These are phyloP conservation scores for Saussurea involucrata DNA, from an alignment of 129 eudicot genomes.

Conservation along the genomic window DNA sequence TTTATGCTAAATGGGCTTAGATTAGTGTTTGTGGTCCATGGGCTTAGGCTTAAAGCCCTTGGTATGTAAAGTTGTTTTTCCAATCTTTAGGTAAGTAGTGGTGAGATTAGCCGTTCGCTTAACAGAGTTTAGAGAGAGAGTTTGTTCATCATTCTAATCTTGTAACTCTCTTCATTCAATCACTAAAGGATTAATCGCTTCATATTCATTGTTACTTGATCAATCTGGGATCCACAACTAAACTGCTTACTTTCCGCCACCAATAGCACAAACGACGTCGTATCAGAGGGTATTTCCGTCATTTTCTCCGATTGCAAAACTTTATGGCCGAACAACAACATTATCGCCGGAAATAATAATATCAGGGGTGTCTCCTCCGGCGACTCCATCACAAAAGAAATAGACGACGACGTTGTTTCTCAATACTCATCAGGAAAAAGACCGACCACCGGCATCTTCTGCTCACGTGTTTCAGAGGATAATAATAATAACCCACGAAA, in stretches of 20 bases:
- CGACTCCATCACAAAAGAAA: conserved; percentile 24
- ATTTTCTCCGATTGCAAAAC: conserved; percentile 13
- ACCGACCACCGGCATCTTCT: background rate
- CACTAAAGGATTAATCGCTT: too few relatives aligned
- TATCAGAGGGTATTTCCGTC: conserved; percentile 45
- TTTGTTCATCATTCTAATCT: too few relatives aligned
- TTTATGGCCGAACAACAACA: conserved; percentile 24
- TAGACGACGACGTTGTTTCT: conserved; percentile 27
- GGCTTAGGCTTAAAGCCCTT: too few relatives aligned
- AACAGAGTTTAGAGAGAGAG: too few relatives aligned
- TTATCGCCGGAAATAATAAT: conserved; percentile 16
- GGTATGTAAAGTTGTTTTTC: too few relatives aligned
- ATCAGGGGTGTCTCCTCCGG: conserved; percentile 29
- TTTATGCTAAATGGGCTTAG: too few relatives aligned
- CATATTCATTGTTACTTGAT: too few relatives aligned
- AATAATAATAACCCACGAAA: conserved; percentile 22
- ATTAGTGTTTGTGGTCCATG: too few relatives aligned
- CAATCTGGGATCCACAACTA: too few relatives aligned
- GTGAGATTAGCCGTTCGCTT: too few relatives aligned
- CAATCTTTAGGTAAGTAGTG: too few relatives aligned
- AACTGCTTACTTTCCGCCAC: conserved; percentile 51
- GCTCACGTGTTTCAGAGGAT: conserved; percentile 8
- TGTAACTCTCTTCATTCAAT: too few relatives aligned
- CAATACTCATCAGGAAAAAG: conserved; percentile 27
- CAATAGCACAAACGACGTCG: conserved; percentile 44